phyloP scores from a whole-genome alignment of 2,329 filamentous ascomycete species.

The Alternaria brassicae region DNA sequence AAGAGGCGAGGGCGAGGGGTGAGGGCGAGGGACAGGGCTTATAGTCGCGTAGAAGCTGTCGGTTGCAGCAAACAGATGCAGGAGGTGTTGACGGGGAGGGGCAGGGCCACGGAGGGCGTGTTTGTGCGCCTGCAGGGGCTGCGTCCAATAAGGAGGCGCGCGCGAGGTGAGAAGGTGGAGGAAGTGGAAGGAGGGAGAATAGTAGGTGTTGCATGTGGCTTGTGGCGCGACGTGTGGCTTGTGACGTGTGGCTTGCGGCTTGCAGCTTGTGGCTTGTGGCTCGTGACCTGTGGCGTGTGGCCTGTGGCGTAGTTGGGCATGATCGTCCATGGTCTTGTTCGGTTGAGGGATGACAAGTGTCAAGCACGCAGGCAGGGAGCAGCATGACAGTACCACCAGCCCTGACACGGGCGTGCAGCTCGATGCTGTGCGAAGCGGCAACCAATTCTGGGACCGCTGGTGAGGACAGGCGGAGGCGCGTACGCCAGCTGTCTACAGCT shows the following conservation, averaged over 20 bases:
- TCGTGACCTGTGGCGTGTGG: slow-evolving; percentile 7
- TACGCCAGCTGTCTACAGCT: neutral
- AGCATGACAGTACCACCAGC: neutral
- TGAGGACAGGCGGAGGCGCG: neutral
- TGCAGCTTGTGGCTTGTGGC: slow-evolving; percentile 3
- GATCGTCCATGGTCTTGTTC: slow-evolving; percentile 10
- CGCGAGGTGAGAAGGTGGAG: neutral
- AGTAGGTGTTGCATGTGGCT: slow-evolving; percentile 10
- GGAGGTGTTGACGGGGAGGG: neutral
- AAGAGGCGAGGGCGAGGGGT: slow-evolving; percentile 3
- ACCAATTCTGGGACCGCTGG: too few relatives aligned
- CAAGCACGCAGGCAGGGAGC: too few relatives aligned
- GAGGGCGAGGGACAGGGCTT: slow-evolving; percentile 2
- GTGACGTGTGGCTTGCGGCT: too few relatives aligned
- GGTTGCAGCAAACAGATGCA: slow-evolving; percentile 5
- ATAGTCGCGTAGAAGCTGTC: neutral
- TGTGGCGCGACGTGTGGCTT: too few relatives aligned
- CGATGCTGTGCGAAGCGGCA: slow-evolving; percentile 12
- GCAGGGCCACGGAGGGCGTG: neutral
- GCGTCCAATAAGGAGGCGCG: slow-evolving; percentile 13
- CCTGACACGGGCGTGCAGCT: neutral
- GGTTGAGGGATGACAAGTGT: slow-evolving; percentile 1
- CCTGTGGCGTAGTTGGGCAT: slow-evolving; percentile 6
- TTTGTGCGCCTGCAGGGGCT: slow-evolving; percentile 5
- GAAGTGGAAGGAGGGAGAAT: neutral